Evolutionary conservation across 768 basidiomycete species (phyloP), one percentile per base, ranked within the genome.

Genomic region (Leccinum incarnatum): DNA sequence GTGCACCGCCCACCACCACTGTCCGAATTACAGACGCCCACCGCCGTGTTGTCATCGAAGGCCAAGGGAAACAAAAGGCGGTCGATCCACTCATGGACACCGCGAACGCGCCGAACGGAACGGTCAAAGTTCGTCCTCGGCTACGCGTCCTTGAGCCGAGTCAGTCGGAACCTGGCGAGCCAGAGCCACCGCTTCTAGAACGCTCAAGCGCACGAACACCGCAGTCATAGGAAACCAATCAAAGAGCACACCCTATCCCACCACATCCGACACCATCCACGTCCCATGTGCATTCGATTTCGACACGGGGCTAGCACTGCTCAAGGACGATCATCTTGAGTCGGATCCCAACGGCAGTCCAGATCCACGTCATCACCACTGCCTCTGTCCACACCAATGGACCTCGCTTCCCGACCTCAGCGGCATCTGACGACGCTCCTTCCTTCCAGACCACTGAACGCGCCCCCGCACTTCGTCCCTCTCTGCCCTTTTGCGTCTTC

Each of bases 401-500:
- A 72, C 6, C 62, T 72, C 27, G 56, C 67, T 23, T 63, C 69
- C 37, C 65, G 67, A 19, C 64, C 57, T 15, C 65, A 64, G 53
- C 62, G 58, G 62, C 67, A 72, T 21, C 76, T 77, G 5, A 79
- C 74, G 21, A 82, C 82, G 1, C 66, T 86, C 29, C 69, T 83
- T 10, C 70, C 78, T 19, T 81, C 83, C 14, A 79, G 79, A 51
- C 64, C 78, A 4, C 77, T 77, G 58, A 72, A 72, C 27, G 71
- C 79, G 27, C 76, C 79, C 4, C 77, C 76, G 80, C 79, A n/a
- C 87, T 89, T 65, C 81, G 77, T 15, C 78, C 74, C 54, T 79
- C 17, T 83, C 86, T 8, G 83, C 86, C 1, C 75, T 92, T 47
- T 73, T 88, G 21, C 85, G 90, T 37, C 74, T 93, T 32, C 74